These are phyloP conservation scores for Ceratorhiza oryzae-sativae DNA, from an alignment of 1,284 basidiomycete genomes.

Conservation along the genomic window DNA sequence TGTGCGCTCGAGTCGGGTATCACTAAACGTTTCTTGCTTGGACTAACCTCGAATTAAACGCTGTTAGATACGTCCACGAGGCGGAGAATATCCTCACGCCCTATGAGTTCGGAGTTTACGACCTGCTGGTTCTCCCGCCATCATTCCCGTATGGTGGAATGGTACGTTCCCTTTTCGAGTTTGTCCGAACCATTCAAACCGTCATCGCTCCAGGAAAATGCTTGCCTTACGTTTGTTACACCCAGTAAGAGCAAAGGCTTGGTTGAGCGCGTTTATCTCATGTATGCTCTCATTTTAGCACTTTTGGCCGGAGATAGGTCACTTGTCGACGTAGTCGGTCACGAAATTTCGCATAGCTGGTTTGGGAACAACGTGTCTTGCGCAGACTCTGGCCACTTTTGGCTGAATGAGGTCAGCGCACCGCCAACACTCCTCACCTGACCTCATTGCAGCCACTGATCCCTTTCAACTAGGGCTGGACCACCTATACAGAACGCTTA, in stretches of 20 bases:
- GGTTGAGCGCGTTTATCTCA: neutral
- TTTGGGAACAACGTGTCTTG: constrained; percentile 50
- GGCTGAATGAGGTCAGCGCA: constrained; percentile 76
- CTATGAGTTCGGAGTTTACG: constrained; percentile 91
- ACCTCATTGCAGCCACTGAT: neutral
- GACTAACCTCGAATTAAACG: constrained; percentile 10
- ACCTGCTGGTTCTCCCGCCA: constrained; percentile 90
- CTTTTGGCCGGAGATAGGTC: constrained; percentile 83
- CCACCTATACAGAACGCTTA: constrained; percentile 91
- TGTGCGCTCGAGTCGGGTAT: neutral
- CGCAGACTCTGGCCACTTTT: constrained; percentile 66
- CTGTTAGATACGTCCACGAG: constrained; percentile 70
- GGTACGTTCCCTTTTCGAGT: constrained; percentile 55
- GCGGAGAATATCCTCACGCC: constrained; percentile 77
- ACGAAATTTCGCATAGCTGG: constrained; percentile 53
- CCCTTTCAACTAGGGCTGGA: constrained; percentile 66
- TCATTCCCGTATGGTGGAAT: constrained; percentile 94
- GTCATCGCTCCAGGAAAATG: constrained; percentile 65
- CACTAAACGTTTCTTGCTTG: neutral
- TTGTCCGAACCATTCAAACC: constrained; percentile 44
- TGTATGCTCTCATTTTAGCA: constrained; percentile 54
- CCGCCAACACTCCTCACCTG: neutral
- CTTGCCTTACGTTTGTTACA: constrained; percentile 86
- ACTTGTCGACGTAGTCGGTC: constrained; percentile 85
- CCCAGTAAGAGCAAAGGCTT: constrained; percentile 64